Conservation (phyloP, 2,329 filamentous ascomycete species). For the Epichloe sp. region DNA sequence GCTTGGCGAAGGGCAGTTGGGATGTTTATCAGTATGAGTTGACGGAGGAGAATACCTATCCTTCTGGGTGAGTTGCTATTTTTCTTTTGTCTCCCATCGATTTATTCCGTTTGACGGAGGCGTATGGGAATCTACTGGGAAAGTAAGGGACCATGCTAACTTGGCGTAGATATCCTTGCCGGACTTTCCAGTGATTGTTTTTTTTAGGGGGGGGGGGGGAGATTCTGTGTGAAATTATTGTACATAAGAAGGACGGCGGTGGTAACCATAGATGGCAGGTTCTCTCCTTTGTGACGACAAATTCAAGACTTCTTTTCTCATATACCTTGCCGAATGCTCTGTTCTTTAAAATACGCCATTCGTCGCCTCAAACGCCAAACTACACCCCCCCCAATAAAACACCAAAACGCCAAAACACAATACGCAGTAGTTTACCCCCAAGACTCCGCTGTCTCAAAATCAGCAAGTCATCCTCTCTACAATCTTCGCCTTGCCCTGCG, state of each 20-base stretch:
- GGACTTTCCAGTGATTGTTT: constrained; percentile 38
- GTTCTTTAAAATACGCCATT: too few relatives aligned
- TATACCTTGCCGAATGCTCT: too few relatives aligned
- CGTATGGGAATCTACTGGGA: too few relatives aligned
- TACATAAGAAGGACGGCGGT: constrained; percentile 1
- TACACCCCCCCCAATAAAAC: too few relatives aligned
- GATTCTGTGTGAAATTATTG: constrained; percentile 12
- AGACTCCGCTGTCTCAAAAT: background rate
- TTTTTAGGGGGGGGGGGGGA: background rate
- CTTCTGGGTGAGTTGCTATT: constrained; percentile 43
- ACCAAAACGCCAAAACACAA: background rate
- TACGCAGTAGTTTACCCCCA: background rate
- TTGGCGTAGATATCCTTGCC: constrained; percentile 46
- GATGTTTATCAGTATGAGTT: constrained; percentile 57
- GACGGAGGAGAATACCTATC: constrained; percentile 56
- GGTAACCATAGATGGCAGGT: background rate
- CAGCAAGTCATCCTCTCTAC: constrained; percentile 54
- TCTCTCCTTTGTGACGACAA: background rate
- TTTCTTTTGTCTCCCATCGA: constrained; percentile 1
- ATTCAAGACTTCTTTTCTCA: background rate
- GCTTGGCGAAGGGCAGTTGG: constrained; percentile 37
- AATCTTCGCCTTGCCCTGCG: constrained; percentile 71
- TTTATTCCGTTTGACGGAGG: too few relatives aligned
- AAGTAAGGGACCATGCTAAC: constrained; percentile 15
- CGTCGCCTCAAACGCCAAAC: too few relatives aligned